Conservation (phyloP, 2,329 filamentous ascomycete genomes). For the Cordyceps fumosorosea region DNA sequence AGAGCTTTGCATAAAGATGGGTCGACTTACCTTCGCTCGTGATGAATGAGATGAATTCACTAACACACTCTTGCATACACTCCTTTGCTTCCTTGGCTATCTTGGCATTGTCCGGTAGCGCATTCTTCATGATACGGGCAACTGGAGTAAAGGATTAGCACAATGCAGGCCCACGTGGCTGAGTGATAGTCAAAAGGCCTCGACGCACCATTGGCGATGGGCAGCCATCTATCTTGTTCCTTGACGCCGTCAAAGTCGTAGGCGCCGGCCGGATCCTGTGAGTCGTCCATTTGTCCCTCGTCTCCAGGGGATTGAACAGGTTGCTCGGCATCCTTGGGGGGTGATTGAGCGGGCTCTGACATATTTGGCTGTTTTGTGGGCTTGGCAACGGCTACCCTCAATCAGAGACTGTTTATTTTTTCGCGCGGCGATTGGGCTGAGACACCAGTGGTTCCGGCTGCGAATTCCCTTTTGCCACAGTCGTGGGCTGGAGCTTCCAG, state of each 20-base stretch:
- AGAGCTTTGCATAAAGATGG: conserved; percentile 2
- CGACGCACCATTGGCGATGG: conserved; percentile 98
- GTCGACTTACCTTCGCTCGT: conserved; percentile 82
- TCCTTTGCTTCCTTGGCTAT: conserved; percentile 99
- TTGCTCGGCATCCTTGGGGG: conserved; percentile 92
- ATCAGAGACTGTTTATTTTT: conserved; percentile 51
- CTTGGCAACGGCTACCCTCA: conserved; percentile 1
- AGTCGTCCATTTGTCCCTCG: conserved; percentile 89
- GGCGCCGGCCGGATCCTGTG: conserved; percentile 67
- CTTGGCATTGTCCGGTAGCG: conserved; percentile 95
- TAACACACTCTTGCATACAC: conserved; percentile 99
- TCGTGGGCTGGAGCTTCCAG: conserved; percentile 1
- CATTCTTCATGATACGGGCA: conserved; percentile 97
- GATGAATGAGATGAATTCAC: conserved; percentile 99
- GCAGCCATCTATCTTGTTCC: conserved; percentile 98
- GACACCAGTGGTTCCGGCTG: conserved; percentile 3
- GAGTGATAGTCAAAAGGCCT: background rate
- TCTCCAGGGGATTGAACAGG: conserved; percentile 89
- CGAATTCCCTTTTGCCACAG: background rate
- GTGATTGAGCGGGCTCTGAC: conserved; percentile 80
- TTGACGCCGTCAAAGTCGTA: conserved; percentile 94
- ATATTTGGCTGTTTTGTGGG: conserved; percentile 68
- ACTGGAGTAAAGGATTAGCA: conserved; percentile 59
- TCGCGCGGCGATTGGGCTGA: conserved; percentile 6
- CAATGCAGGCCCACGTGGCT: background rate